Evolutionary conservation across 179 eudicot species (phyloP), one percentile per base, ranked within the genome.

Genomic region (Spinacia oleracea): DNA sequence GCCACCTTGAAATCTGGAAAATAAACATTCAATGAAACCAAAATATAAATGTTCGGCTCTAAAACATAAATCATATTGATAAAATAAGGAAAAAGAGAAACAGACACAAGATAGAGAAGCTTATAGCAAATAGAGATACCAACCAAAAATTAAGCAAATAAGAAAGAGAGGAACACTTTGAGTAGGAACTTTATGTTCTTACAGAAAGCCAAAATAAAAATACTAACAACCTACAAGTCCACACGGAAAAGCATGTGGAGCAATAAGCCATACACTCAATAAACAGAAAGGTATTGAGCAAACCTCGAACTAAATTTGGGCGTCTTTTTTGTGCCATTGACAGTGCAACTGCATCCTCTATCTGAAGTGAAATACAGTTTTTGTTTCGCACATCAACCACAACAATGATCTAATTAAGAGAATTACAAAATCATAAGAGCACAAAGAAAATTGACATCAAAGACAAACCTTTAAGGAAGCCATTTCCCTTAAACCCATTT

Each of bases 281-380:
- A 55, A 31, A 56, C 11, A 74, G 7, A 62, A 40, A 63, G 29
- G 51, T 60, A 77, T 60, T 21, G 23, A 77, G 64, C 81, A 77
- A 63, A 85, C 88, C 86, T 87, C 84, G 86, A 72, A 89, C 88
- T 78, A 91, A 85, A 81, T 85, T 91, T 48, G 91, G 90, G 58
- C 96, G 97, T 81, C 97, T 85, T 31, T 79, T 84, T 75, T 90
- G 96, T 27, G 94, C 91, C 90, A 93, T 81, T 75, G 92, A 87
- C 55, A 96, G 84, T 51, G 92, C 83, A 76, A 91, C 91, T 84
- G 99, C 99, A 90, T 93, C 97, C 87, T 96, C 99, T 82, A 96
- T 90, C 99, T 96, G 88, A 80, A 81, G 75, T 56, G 38, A 70
- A n/a, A 73, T 48, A 46, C 32, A 31, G 66, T 20, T 25, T 48